These are phyloP conservation scores for Termitomyces sp. DNA, from an alignment of 768 basidiomycete species.

Conservation along the genomic window DNA sequence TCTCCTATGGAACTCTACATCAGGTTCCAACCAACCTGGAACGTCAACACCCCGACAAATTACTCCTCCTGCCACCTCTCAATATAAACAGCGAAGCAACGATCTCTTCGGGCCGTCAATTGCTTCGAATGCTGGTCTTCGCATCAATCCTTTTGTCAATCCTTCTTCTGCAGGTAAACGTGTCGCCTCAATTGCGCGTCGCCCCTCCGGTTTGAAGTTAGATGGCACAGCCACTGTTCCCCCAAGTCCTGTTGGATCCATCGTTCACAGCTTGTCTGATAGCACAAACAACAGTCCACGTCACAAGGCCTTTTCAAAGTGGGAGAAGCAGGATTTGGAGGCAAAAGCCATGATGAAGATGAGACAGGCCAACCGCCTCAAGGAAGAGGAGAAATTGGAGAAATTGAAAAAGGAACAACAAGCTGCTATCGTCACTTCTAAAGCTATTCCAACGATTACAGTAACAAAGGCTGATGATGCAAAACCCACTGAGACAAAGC, in stretches of 20 bases:
- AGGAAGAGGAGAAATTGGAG: constrained; percentile 36
- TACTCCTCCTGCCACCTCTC: constrained; percentile 19
- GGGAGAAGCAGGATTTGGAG: constrained; percentile 85
- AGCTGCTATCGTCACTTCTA: constrained; percentile 19
- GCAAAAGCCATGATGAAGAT: constrained; percentile 76
- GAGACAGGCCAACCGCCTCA: constrained; percentile 44
- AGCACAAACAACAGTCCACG: constrained; percentile 49
- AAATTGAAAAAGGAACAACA: constrained; percentile 23
- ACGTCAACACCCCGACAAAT: constrained; percentile 30
- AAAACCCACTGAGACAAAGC: constrained; percentile 19
- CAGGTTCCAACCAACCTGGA: constrained; percentile 27
- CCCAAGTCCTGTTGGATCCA: constrained; percentile 17
- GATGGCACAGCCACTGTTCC: constrained; percentile 4
- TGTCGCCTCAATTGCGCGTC: constrained; percentile 40
- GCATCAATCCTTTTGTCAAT: constrained; percentile 48
- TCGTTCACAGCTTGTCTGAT: constrained; percentile 36
- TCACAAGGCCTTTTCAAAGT: constrained; percentile 59
- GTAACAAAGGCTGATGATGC: constrained; percentile 25
- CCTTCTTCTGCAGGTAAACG: constrained; percentile 27
- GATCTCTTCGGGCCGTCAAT: constrained; percentile 41
- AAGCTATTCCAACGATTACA: constrained; percentile 24
- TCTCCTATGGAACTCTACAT: constrained; percentile 66
- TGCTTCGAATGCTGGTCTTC: constrained; percentile 37
- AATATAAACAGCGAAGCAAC: constrained; percentile 26
- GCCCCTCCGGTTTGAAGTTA: constrained; percentile 28